Evolutionary conservation across 2,329 filamentous ascomycete genomes (phyloP), one percentile per base, ranked within the genome.

Genomic region (Helminthosporium solani): DNA sequence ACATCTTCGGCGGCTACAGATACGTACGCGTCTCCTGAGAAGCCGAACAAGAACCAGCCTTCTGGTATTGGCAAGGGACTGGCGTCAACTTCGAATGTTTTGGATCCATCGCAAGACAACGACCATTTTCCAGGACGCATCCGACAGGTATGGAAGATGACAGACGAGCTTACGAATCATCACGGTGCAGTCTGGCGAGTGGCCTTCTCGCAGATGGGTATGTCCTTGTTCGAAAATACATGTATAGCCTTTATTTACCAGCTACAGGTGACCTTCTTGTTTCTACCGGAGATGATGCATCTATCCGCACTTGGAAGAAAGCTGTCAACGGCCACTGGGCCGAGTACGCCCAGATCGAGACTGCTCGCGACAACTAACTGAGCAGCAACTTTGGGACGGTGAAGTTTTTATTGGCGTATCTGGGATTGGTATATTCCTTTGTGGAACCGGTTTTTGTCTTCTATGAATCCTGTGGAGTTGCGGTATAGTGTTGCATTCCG

Each of bases 241-340:
- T 37, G 12, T 4, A 9, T 27, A 14, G 7, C 4, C n/a, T 23
- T 14, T 40, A 18, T 46, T 58, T 31, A 60, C 42, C 8, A 78
- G 80, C 43, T 77, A 6, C 83, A 73, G 86, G 86, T 3, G 86
- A 89, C 66, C 78, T 91, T 11, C 73, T 92, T 7, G 83, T 87
- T 1, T 87, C 84, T 33, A 87, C 87, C 1, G 87, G 87, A 2
- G 88, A 92, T 53, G 87, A 91, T 65, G 88, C 86, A 9, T 81
- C 70, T 6, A 70, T 76, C 21, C 68, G 73, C 34, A 70, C 75
- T 14, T 78, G 75, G 75, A 77, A 77, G 64, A 76, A 73, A 62
- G 71, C 71, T 7, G 62, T 73, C 40, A 73, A 75, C 37, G 73
- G 72, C 27, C 70, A 72, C 43, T 78, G 75, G 75, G 57, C 72